Evolutionary conservation across 1,284 basidiomycete genomes (phyloP), one percentile per base, ranked within the genome.

Genomic region (Cryptococcus depauperatus): DNA sequence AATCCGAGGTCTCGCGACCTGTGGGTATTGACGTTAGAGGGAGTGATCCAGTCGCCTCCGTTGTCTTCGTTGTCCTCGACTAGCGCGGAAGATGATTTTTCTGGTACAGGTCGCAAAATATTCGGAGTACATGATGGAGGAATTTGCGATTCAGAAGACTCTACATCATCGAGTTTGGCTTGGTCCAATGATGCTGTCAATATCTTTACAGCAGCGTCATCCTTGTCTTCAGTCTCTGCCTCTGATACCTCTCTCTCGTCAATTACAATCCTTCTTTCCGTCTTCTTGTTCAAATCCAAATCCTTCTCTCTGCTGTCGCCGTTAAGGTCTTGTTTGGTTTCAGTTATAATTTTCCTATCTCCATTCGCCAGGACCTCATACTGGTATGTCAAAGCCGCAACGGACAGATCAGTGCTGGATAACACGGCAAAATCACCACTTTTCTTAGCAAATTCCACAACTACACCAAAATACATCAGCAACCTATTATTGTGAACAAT

Each of bases 21-120:
- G 74, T 97, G 86, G 40, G 84, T 66, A 18, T 76, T 79, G 46
- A 93, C 83, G 60, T 97, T 99, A 40, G 79, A 75, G 0, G 90
- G 89, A 8, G 91, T 98, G 70, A 99, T 96, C 95, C 95, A 99
- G 62, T 92, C 91, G 5, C 89, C 92, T 46, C 85, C 85, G 37
- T 79, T 66, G 13, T 84, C 83, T 21, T 65, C 61, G 35, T 62
- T 62, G 23, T 56, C 55, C 22, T 51, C 46, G 3, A 44, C 51
- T 56, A 79, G 28, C 8, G 84, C n/a, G 82, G 54, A 18, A 68
- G 62, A 34, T 28, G 27, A 19, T 7, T n/a, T n/a, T n/a, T 18
- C 23, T 4, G 37, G 5, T 11, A 14, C 21, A 3, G 37, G n/a
- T n/a, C n/a, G n/a, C n/a, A n/a, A 10, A 13, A 19, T 13, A 35